Base-by-base conservation (phyloP, 2,329 filamentous ascomycete species). In the Aspergillus japonicus region DNA sequence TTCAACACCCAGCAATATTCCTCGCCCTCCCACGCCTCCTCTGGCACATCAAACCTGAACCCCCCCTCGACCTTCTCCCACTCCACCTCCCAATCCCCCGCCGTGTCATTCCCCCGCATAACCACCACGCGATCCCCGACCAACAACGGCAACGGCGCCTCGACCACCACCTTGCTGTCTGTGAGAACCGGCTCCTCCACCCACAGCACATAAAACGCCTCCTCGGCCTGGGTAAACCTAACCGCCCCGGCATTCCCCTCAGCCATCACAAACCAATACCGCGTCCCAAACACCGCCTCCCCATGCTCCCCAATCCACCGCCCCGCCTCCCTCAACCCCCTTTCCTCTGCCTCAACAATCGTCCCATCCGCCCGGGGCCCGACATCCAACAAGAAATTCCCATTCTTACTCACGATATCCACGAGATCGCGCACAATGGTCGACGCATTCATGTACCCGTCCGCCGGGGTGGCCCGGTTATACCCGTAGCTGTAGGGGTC, bases 401-500 rank as follows among this genome's bases (percentile, higher is more conserved):
- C 83, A 56, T 85, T 84, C 69, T 84, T 85, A 58, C 75, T 76
- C 0, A 83, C 77, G 62, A 84, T 83, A 60, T 85, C 82, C 3
- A 84, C 76, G 0, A 85, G 77, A 4, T 73, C 76, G 14, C 73
- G 71, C 0, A 86, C 74, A 24, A 87, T 75, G 0, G 71, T 76
- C 7, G 69, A 74, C 0, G 83, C 80, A 47, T 81, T 84, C 78
- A 87, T 82, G 68, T 86, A 86, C 10, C 73, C 75, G 0, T 65
- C 68, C 1, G 72, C 66, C 0, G 80, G 75, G 0, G 84, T 87
- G 1, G 83, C 83, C 6, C 80, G 75, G 67, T 87, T 87, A 71
- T 83, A 87, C 3, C 84, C 85, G 64, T 87, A 87, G 62, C 76
- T 80, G 65, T 78, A 86, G 0, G 85, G 84, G 64, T 87, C 85